These are phyloP conservation scores for Conidiobolus incongruus DNA, from an alignment of 371 early-diverging fungal species.

Conservation along the genomic window DNA sequence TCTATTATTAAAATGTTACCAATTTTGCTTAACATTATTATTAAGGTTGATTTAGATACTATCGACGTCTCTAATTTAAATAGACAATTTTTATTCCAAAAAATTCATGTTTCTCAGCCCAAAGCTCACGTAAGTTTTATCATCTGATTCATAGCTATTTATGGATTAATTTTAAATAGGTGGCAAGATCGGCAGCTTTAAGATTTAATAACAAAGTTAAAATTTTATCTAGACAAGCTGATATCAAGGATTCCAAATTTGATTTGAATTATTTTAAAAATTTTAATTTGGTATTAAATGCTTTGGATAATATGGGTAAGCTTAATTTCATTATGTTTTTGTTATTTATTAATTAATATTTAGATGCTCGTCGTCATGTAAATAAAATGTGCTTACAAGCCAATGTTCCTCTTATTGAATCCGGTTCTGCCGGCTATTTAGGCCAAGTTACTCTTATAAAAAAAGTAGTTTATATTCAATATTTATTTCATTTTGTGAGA, in stretches of 20 bases:
- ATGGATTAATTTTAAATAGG: slow-evolving; percentile 19
- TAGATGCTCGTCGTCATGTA: slow-evolving; percentile 86
- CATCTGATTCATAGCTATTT: background rate
- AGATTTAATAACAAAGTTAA: slow-evolving; percentile 59
- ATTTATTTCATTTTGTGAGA: slow-evolving; percentile 8
- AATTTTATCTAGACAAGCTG: slow-evolving; percentile 56
- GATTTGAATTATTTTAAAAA: slow-evolving; percentile 68
- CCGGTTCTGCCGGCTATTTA: slow-evolving; percentile 89
- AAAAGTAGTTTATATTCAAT: slow-evolving; percentile 15
- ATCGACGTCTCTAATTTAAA: slow-evolving; percentile 98
- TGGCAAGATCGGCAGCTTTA: slow-evolving; percentile 51
- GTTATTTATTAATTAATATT: background rate
- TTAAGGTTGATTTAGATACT: slow-evolving; percentile 94
- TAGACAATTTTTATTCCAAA: slow-evolving; percentile 94
- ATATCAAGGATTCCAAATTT: slow-evolving; percentile 65
- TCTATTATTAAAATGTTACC: background rate
- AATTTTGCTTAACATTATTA: slow-evolving; percentile 7
- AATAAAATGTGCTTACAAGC: slow-evolving; percentile 90
- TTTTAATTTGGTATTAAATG: slow-evolving; percentile 93
- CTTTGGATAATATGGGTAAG: slow-evolving; percentile 91
- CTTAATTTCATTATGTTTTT: background rate
- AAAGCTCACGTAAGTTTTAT: slow-evolving; percentile 50
- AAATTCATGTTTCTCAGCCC: slow-evolving; percentile 73
- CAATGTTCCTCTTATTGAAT: slow-evolving; percentile 79
- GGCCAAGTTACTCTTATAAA: slow-evolving; percentile 87